Percentiles rank a stretch among this genome's conserved stretches.
phyloP scores from a whole-genome alignment of 139 green algal species.

The Eudorina sp. region DNA sequence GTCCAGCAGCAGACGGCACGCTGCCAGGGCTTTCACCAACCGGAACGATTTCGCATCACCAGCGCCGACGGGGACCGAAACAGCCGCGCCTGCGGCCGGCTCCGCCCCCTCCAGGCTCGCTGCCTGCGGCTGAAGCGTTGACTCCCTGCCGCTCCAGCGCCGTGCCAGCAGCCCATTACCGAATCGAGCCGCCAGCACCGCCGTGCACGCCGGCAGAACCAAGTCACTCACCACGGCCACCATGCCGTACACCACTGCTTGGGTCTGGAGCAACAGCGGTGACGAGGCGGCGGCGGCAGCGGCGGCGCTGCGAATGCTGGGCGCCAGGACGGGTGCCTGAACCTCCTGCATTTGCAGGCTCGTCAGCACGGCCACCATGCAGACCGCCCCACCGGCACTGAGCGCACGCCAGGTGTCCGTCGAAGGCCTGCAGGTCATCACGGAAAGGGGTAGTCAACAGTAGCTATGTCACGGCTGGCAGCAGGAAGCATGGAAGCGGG shows the following conservation, averaged over 20 bases:
- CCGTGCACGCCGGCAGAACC: neutral
- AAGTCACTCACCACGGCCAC: neutral
- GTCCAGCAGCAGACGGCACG: neutral
- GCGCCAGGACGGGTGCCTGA: neutral
- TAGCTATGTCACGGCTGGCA: too few relatives aligned
- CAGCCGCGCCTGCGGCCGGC: too few relatives aligned
- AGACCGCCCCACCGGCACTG: neutral
- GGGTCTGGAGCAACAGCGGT: neutral
- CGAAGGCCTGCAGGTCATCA: neutral
- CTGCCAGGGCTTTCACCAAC: neutral
- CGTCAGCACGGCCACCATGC: slow-evolving; percentile 40
- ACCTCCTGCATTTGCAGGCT: neutral
- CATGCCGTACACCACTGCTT: neutral
- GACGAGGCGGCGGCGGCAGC: neutral
- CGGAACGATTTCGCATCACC: too few relatives aligned
- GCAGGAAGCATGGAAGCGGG: too few relatives aligned
- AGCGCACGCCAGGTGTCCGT: neutral
- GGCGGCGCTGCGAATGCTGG: neutral
- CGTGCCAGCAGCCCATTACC: neutral
- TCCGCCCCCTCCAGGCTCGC: too few relatives aligned
- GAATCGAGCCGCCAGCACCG: neutral
- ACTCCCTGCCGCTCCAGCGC: too few relatives aligned
- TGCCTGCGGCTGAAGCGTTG: too few relatives aligned
- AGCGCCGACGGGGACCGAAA: too few relatives aligned
- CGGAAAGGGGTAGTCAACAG: too few relatives aligned